Percentiles rank a stretch among this genome's conserved stretches.
These are phyloP conservation scores for Colletotrichum sp. DNA, from an alignment of 2,329 filamentous ascomycete species.

Conservation along the genomic window DNA sequence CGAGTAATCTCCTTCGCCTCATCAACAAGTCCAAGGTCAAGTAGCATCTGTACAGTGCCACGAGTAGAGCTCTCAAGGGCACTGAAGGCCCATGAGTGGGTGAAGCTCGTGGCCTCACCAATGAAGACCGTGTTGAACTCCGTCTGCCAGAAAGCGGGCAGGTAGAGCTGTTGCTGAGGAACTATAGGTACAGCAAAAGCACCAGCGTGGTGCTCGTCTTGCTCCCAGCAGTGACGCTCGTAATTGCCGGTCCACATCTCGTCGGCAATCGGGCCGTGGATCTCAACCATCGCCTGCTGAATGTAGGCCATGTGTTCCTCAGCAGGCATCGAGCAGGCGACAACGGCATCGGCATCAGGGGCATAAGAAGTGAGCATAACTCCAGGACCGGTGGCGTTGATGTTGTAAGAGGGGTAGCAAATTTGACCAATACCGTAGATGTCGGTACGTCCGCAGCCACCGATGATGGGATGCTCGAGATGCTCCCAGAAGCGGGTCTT, in stretches of 20 bases:
- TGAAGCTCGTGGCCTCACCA: constrained; percentile 49
- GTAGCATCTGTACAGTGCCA: constrained; percentile 58
- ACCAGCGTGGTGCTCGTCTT: constrained; percentile 59
- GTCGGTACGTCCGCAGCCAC: constrained; percentile 54
- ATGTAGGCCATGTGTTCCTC: constrained; percentile 57
- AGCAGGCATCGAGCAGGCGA: constrained; percentile 46
- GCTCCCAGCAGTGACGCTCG: constrained; percentile 63
- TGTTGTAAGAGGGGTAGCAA: constrained; percentile 57
- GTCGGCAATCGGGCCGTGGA: constrained; percentile 46
- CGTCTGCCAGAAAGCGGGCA: constrained; percentile 65
- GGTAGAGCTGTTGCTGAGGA: constrained; percentile 61
- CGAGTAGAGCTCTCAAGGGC: constrained; percentile 61
- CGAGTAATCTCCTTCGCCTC: constrained; percentile 62
- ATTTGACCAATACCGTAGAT: constrained; percentile 53
- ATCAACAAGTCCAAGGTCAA: constrained; percentile 61
- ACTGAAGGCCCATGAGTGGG: constrained; percentile 57
- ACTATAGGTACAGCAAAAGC: constrained; percentile 57
- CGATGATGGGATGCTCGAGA: constrained; percentile 30
- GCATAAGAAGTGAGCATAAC: constrained; percentile 54
- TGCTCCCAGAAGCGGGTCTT: constrained; percentile 47
- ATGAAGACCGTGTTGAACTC: constrained; percentile 47
- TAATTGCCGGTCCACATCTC: constrained; percentile 63
- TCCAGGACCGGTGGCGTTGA: constrained; percentile 55
- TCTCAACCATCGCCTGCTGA: constrained; percentile 58
- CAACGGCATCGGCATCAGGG: constrained; percentile 42